These are phyloP conservation scores for Pugionium cornutum DNA, from an alignment of 345 rosid species.

Conservation along the genomic window DNA sequence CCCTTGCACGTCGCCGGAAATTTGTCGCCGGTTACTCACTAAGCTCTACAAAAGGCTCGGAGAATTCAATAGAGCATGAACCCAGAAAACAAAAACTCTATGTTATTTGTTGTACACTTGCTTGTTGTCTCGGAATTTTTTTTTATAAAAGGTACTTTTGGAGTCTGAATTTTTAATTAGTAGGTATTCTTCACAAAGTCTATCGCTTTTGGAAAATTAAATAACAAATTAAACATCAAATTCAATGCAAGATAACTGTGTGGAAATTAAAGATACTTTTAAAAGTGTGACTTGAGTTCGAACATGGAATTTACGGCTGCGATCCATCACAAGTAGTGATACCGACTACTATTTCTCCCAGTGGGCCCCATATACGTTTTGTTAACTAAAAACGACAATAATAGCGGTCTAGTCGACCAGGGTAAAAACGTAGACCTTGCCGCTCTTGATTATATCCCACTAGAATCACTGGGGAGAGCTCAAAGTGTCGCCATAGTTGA, in stretches of 20 bases:
- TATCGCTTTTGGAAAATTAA: constrained; percentile 4
- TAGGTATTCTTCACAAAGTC: constrained; percentile 11
- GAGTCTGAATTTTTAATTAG: background rate
- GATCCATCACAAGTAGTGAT: constrained; percentile 1
- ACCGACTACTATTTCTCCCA: background rate
- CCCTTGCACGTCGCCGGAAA: constrained; percentile 71
- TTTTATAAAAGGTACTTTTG: background rate
- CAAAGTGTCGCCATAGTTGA: constrained; percentile 41
- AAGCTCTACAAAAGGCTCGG: constrained; percentile 61
- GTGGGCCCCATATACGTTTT: constrained; percentile 7
- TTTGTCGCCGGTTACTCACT: constrained; percentile 58
- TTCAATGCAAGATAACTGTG: background rate
- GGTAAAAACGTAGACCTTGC: constrained; percentile 13
- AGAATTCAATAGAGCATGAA: constrained; percentile 40
- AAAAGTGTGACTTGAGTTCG: background rate
- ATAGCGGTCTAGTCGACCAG: background rate
- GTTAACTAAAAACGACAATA: constrained; percentile 28
- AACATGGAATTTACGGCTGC: constrained; percentile 20
- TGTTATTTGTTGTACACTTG: background rate
- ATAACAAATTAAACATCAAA: constrained; percentile 1
- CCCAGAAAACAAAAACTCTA: background rate
- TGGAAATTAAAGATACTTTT: background rate
- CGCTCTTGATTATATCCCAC: background rate
- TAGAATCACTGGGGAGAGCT: constrained; percentile 23
- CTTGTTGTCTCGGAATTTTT: background rate